Percentiles rank a stretch among this genome's conserved stretches.
Evolutionary conservation across 352 stramenopile species (phyloP).

Genomic region (Phytophthora idaei): DNA sequence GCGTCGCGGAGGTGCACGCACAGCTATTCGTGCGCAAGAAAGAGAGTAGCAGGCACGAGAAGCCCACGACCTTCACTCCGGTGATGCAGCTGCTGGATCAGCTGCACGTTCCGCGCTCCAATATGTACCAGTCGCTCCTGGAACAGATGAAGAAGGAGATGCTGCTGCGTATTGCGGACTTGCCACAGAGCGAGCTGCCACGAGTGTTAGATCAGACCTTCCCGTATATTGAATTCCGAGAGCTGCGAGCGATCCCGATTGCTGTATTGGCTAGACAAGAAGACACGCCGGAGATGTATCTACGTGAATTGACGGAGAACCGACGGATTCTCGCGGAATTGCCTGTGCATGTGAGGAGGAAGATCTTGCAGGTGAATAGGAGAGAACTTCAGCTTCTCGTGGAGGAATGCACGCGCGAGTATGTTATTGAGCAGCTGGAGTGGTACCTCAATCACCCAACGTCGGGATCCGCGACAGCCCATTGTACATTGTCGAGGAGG

Average conservation of each 20-base stretch:
- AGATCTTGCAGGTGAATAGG: slow-evolving; percentile 79
- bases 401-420: slow-evolving; percentile 76
- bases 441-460: slow-evolving; percentile 71
- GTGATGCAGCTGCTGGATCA: slow-evolving; percentile 82
- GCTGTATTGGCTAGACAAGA: slow-evolving; percentile 81
- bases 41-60: slow-evolving; percentile 27
- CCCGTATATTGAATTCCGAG: slow-evolving; percentile 88
- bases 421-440: slow-evolving; percentile 65
- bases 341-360: slow-evolving; percentile 81
- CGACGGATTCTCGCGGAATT: slow-evolving; percentile 77
- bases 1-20: slow-evolving; percentile 54
- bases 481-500: slow-evolving; percentile 28
- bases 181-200: slow-evolving; percentile 74
- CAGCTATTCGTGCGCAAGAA: slow-evolving; percentile 44
- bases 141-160: slow-evolving; percentile 73
- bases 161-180: slow-evolving; percentile 71
- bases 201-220: slow-evolving; percentile 82
- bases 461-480: slow-evolving; percentile 8
- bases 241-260: slow-evolving; percentile 84
- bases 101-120: slow-evolving; percentile 66
- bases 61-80: slow-evolving; percentile 45
- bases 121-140: slow-evolving; percentile 73
- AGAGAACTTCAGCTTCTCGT: slow-evolving; percentile 76
- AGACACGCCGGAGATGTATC: slow-evolving; percentile 76
- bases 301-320: slow-evolving; percentile 85